These are phyloP conservation scores for Cicer pinnatifidum DNA, from an alignment of 306 rosid genomes.

Conservation along the genomic window DNA sequence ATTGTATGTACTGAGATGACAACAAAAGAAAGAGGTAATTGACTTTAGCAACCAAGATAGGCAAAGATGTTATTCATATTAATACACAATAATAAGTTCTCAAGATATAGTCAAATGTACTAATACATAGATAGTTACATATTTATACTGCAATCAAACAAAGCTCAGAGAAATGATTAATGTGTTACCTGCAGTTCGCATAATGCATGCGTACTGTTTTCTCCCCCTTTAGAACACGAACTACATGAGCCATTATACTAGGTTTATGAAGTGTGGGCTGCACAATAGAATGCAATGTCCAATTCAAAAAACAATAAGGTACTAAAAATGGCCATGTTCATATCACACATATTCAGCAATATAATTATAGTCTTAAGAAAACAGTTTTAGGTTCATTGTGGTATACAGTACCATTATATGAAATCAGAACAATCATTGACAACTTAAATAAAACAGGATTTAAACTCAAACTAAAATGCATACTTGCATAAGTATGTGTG, in stretches of 20 bases:
- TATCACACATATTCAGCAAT: background rate
- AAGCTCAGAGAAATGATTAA: constrained; percentile 36
- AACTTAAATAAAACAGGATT: constrained; percentile 2
- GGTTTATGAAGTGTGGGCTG: constrained; percentile 99
- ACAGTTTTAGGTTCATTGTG: background rate
- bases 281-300: constrained; percentile 43
- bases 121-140: background rate
- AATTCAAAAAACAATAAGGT: constrained; percentile 40
- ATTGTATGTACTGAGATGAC: constrained; percentile 76
- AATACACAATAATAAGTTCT: constrained; percentile 48
- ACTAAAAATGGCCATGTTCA: constrained; percentile 8
- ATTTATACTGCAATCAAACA: constrained; percentile 26
- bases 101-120: constrained; percentile 34
- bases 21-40: constrained; percentile 5
- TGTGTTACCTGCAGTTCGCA: constrained; percentile 71
- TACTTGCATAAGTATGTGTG: background rate
- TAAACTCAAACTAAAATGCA: background rate
- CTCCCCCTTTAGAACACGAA: constrained; percentile 93
- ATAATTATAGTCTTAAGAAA: constrained; percentile 26
- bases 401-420: constrained; percentile 16
- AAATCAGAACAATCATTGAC: constrained; percentile 11
- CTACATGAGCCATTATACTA: constrained; percentile 95
- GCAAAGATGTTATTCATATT: background rate
- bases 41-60: constrained; percentile 30
- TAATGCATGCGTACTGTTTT: constrained; percentile 97